Evolutionary conservation across 495 filamentous ascomycete genomes (phyloP).

Genomic region (Cryomyces minteri): DNA sequence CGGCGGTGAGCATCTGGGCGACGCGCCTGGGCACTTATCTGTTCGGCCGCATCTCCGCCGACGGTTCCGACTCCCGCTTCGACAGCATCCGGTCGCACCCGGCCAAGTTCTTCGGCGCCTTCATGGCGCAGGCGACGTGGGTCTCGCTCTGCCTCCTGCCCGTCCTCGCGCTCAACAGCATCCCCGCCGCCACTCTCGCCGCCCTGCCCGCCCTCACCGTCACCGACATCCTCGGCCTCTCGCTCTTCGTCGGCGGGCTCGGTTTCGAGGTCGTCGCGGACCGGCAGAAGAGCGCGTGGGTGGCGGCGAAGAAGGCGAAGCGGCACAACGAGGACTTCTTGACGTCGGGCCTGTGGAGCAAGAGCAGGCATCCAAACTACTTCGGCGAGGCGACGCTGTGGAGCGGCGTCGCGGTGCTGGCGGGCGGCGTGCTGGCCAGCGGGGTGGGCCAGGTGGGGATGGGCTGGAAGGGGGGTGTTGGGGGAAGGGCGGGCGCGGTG

Average conservation of each 20-base stretch:
- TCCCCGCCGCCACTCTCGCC: conserved; percentile 30
- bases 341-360: conserved; percentile 36
- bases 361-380: conserved; percentile 47
- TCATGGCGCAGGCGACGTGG: conserved; percentile 41
- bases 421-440: conserved; percentile 29
- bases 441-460: conserved; percentile 25
- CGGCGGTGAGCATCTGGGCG: conserved; percentile 37
- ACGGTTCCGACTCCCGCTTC: conserved; percentile 42
- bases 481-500: conserved; percentile 20
- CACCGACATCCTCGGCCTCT: conserved; percentile 33
- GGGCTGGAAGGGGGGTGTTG: conserved; percentile 24
- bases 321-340: conserved; percentile 44
- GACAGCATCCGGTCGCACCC: conserved; percentile 35
- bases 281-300: conserved; percentile 38
- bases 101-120: conserved; percentile 33
- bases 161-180: conserved; percentile 36
- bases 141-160: conserved; percentile 42
- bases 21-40: conserved; percentile 40
- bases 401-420: conserved; percentile 37
- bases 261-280: conserved; percentile 40
- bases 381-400: conserved; percentile 47
- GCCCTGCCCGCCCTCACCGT: conserved; percentile 21
- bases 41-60: conserved; percentile 32
- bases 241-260: conserved; percentile 36
- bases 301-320: conserved; percentile 33